A percentile compares a stretch with the other conserved stretches of the same genome.
phyloP scores from a whole-genome alignment of 352 stramenopile genomes.

The Sclerospora graminicola region DNA sequence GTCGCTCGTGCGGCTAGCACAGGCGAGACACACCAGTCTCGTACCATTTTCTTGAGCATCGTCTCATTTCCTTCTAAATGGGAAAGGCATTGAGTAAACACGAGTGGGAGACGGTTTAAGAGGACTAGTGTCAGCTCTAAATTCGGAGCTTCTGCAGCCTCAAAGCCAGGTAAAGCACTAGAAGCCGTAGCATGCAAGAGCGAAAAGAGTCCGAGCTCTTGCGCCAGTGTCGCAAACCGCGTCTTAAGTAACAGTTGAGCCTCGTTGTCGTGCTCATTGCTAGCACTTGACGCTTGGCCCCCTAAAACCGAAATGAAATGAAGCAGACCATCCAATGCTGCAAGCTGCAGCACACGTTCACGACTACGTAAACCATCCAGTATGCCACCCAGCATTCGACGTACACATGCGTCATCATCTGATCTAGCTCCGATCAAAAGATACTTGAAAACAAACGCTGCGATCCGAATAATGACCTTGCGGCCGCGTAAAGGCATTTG shows the following conservation, averaged over 20 bases:
- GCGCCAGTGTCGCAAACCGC: constrained; percentile 42
- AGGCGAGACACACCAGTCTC: constrained; percentile 55
- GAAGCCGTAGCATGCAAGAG: constrained; percentile 53
- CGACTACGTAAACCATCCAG: constrained; percentile 64
- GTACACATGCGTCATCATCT: constrained; percentile 32
- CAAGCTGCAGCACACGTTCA: constrained; percentile 54
- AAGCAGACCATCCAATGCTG: constrained; percentile 56
- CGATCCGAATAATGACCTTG: constrained; percentile 64
- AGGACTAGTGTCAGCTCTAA: constrained; percentile 32
- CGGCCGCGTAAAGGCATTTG: constrained; percentile 28
- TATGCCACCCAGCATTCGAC: constrained; percentile 41
- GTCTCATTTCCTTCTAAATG: constrained; percentile 58
- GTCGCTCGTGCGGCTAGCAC: constrained; percentile 33
- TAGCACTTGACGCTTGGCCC: constrained; percentile 5
- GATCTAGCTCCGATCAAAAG: constrained; percentile 39
- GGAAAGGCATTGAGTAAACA: constrained; percentile 81
- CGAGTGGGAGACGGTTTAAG: constrained; percentile 58
- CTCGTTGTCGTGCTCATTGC: constrained; percentile 10
- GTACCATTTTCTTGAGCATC: constrained; percentile 54
- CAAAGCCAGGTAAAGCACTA: constrained; percentile 28
- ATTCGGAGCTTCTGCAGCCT: constrained; percentile 2
- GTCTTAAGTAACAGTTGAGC: too few species aligned
- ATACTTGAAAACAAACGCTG: constrained; percentile 69
- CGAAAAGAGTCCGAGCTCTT: constrained; percentile 71
- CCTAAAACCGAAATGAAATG: constrained; percentile 55